Evolutionary conservation across 345 rosid genomes (phyloP).

Genomic region (Eucalyptus leucophloia): DNA sequence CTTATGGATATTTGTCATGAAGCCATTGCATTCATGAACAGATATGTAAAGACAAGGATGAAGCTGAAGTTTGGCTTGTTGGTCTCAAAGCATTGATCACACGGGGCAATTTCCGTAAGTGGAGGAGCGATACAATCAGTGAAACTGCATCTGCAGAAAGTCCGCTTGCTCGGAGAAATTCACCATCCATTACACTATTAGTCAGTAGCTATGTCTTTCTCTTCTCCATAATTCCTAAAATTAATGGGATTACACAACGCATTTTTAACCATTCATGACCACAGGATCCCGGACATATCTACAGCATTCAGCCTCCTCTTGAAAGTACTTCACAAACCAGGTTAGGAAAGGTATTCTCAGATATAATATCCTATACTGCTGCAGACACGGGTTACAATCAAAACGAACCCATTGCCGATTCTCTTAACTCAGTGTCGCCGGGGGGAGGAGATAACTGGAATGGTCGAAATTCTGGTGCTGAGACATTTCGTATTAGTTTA

Average conservation of each 20-base stretch:
- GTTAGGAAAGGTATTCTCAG: slow-evolving; percentile 62
- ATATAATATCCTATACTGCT: slow-evolving; percentile 56
- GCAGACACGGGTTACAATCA: slow-evolving; percentile 17
- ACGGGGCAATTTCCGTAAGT: slow-evolving; percentile 25
- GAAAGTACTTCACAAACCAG: slow-evolving; percentile 35
- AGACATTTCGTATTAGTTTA: slow-evolving; percentile 57
- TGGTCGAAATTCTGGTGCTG: slow-evolving; percentile 44
- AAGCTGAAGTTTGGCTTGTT: slow-evolving; percentile 92
- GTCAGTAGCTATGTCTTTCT: slow-evolving; percentile 17
- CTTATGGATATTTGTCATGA: background rate
- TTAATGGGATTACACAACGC: background rate
- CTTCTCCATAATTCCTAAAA: background rate
- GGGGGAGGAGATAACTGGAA: slow-evolving; percentile 26
- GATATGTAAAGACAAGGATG: slow-evolving; percentile 97
- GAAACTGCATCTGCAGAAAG: slow-evolving; percentile 33
- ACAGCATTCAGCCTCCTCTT: slow-evolving; percentile 22
- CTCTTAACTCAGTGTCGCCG: slow-evolving; percentile 10
- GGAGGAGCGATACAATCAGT: slow-evolving; percentile 38
- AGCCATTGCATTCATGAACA: slow-evolving; percentile 7
- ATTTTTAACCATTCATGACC: background rate
- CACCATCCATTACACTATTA: slow-evolving; percentile 37
- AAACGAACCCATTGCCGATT: slow-evolving; percentile 24
- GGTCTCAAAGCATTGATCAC: slow-evolving; percentile 66
- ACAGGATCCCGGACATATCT: slow-evolving; percentile 43
- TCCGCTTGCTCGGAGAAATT: slow-evolving; percentile 26